Base-by-base conservation (phyloP, 345 rosid genomes). In the Aquilaria yunnanensis region DNA sequence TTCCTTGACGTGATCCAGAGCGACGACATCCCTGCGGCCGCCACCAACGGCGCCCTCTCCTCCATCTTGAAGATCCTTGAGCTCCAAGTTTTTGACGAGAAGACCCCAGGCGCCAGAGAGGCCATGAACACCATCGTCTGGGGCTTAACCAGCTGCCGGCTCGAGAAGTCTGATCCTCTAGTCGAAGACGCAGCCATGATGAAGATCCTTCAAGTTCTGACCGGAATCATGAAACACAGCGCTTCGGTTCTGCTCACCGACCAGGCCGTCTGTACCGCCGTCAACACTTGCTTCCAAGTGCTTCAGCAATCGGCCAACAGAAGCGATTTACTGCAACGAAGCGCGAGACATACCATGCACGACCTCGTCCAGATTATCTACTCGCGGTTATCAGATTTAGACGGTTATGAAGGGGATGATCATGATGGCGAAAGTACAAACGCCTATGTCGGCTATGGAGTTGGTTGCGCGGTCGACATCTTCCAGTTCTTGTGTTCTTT, bases 221-320 rank as follows among this genome's bases (percentile, higher is more conserved):
- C 69, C 0, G 81, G 67, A 37, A 80, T 79, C 56, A 86, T 94
- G 89, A 85, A 57, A 62, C 96, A 88, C 67, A 78, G 77, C 1
- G 77, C 86, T 14, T 84, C 90, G 0, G 66, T 76, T 9, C 55
- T 86, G 62, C 81, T 94, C 45, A 72, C 85, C 2, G 91, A 94
- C 56, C 81, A 83, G 12, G 80, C 96, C 10, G 87, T 88, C 67
- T 90, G 95, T 61, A 88, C 87, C 12, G 72, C 90, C 5, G 95
- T 94, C 50, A 90, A 94, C 59, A 82, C 96, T 0, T 94, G 99
- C 72, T 94, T 90, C 63, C 97, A 90, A 61, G 88, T 90, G 4
- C 86, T 90, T 46, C 97, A 89, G 66, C 96, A 90, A 70, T 86
- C 96, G 0, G 61, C 83, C 0, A 71, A 68, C 57, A 74, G 89